Evolutionary conservation across 192 early-diverging fungal species (phyloP).

Genomic region (Coemansia asiatica): DNA sequence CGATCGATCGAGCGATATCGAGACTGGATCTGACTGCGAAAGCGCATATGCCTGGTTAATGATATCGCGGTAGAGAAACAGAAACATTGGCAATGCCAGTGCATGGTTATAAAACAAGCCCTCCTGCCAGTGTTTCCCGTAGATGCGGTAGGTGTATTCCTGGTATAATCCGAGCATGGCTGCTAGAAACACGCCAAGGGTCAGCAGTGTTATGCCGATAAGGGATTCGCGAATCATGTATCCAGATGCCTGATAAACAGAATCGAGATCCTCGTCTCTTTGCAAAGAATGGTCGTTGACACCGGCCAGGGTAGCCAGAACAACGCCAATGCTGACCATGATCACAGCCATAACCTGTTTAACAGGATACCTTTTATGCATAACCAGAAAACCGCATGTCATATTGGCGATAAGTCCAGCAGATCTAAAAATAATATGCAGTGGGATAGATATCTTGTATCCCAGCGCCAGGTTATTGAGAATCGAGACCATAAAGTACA

Average conservation of each 20-base stretch:
- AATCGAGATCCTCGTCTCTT: background rate
- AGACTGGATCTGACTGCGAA: slow-evolving; percentile 48
- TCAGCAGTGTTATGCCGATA: slow-evolving; percentile 68
- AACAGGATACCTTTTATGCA: slow-evolving; percentile 62
- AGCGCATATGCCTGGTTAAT: slow-evolving; percentile 44
- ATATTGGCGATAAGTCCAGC: slow-evolving; percentile 82
- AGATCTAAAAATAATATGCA: slow-evolving; percentile 90
- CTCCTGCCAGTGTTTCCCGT: slow-evolving; percentile 83
- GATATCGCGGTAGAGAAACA: slow-evolving; percentile 72
- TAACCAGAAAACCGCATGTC: slow-evolving; percentile 66
- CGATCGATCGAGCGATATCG: slow-evolving; percentile 12
- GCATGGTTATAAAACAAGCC: slow-evolving; percentile 88
- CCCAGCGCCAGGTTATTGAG: slow-evolving; percentile 82
- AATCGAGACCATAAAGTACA: slow-evolving; percentile 78
- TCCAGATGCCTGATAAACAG: background rate
- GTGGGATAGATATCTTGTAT: slow-evolving; percentile 78
- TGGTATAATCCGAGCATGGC: slow-evolving; percentile 82
- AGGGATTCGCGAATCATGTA: slow-evolving; percentile 47
- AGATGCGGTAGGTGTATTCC: slow-evolving; percentile 73
- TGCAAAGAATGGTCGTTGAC: background rate
- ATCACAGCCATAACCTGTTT: slow-evolving; percentile 62
- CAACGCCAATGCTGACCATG: slow-evolving; percentile 76
- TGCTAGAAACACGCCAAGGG: slow-evolving; percentile 72
- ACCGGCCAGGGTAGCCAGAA: slow-evolving; percentile 64
- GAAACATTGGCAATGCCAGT: slow-evolving; percentile 78